phyloP scores from a whole-genome alignment of 139 green algal species.

The Chlamydomonas sp. region DNA sequence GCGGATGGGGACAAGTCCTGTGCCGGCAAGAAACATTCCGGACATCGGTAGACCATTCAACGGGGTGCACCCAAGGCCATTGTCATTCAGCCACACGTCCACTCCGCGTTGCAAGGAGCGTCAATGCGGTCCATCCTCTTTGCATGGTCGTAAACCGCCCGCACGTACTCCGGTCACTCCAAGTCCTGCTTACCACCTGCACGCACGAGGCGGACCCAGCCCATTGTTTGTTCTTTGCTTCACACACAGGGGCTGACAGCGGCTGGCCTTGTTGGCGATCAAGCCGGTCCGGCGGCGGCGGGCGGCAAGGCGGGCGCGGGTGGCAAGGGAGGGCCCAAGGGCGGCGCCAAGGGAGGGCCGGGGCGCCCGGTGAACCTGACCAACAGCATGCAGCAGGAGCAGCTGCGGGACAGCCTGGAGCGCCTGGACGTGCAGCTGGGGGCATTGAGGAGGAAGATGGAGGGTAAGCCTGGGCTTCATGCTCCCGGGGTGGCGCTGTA shows the following conservation, averaged over 20 bases:
- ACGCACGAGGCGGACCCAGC: too few species aligned
- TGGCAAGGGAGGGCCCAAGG: not conserved
- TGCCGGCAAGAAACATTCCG: too few species aligned
- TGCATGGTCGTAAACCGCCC: too few species aligned
- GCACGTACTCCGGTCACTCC: too few species aligned
- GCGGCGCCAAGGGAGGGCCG: not conserved
- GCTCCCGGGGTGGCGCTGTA: not conserved
- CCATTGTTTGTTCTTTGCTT: too few species aligned
- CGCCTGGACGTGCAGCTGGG: slow-evolving; percentile 45
- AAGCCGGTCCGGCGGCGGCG: not conserved
- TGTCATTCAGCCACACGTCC: too few species aligned
- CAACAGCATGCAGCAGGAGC: slow-evolving; percentile 38
- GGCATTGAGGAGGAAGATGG: slow-evolving; percentile 37
- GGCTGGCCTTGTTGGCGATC: not conserved
- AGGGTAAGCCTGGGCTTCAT: not conserved
- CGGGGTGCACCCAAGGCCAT: too few species aligned
- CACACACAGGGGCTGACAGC: not conserved
- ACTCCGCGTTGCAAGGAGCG: too few species aligned
- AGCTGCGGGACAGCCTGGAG: slow-evolving; percentile 54
- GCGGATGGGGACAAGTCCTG: too few species aligned
- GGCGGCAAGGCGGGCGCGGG: not conserved
- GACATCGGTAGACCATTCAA: too few species aligned
- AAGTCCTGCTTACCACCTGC: too few species aligned
- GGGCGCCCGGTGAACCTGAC: not conserved
- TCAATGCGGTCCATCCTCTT: too few species aligned